These are phyloP conservation scores for Biscutella laevigata DNA, from an alignment of 441 rosid species.

Conservation along the genomic window DNA sequence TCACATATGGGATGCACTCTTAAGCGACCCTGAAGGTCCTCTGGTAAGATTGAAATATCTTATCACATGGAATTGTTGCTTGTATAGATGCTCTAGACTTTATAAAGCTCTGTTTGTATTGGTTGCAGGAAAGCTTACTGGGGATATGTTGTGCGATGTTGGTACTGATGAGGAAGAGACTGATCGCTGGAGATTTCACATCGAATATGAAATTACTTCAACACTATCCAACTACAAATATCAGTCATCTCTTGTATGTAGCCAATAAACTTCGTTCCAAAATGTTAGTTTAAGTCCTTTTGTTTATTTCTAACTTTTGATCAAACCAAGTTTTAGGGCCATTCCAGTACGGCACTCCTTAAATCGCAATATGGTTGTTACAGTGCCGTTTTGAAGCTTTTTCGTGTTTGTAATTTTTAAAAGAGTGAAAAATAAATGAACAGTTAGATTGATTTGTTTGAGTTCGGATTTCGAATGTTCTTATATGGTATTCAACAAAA, in stretches of 20 bases:
- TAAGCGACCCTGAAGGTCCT: slow-evolving; percentile 92
- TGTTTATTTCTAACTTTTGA: too few species aligned
- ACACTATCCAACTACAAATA: slow-evolving; percentile 77
- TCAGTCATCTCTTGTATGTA: slow-evolving; percentile 81
- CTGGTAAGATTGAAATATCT: slow-evolving; percentile 61
- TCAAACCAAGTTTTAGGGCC: not conserved
- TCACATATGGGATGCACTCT: slow-evolving; percentile 94
- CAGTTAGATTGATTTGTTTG: too few species aligned
- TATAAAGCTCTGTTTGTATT: too few species aligned
- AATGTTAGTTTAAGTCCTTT: slow-evolving; percentile 29
- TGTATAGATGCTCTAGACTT: too few species aligned
- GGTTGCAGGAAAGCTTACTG: slow-evolving; percentile 76
- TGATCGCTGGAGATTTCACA: slow-evolving; percentile 94
- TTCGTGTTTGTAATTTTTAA: not conserved
- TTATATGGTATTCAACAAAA: too few species aligned
- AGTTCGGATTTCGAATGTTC: too few species aligned
- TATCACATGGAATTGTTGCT: too few species aligned
- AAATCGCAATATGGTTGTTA: not conserved
- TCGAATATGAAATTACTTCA: slow-evolving; percentile 90
- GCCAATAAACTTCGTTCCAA: slow-evolving; percentile 72
- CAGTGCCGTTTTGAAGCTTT: not conserved
- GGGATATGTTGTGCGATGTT: slow-evolving; percentile 94
- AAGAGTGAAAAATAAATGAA: not conserved
- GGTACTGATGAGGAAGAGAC: slow-evolving; percentile 70
- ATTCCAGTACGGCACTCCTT: slow-evolving; percentile 1